Evolutionary conservation across 768 basidiomycete genomes (phyloP), one percentile per base, ranked within the genome.

Genomic region (Pholiota molesta): DNA sequence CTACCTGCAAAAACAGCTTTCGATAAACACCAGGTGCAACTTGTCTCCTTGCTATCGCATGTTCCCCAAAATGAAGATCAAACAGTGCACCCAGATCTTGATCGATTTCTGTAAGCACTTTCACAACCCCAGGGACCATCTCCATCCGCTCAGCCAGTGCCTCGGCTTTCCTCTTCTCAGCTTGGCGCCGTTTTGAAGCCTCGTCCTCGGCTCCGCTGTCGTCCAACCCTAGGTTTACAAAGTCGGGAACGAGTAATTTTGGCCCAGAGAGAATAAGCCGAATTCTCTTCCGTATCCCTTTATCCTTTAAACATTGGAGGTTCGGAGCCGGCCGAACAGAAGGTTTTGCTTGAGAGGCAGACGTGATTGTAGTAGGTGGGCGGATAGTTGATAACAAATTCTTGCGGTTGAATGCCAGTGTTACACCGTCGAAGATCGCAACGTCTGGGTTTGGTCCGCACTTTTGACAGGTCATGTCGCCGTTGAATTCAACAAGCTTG

Each of bases 401-500:
- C 42, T 75, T 72, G n/a, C 62, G 52, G 31, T 65, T 64, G 49
- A 71, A 76, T 0, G 73, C 67, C 6, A 75, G 51, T 5, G 71
- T 71, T 0, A 73, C 68, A 0, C 73, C 72, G 52, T 75, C 73
- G 63, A 68, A 73, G 21, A 75, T 74, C 3, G 65, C 64, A 21
- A 61, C 59, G 3, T 66, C 60, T 13, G 71, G 74, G 23, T 52
- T 39, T 2, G 70, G 67, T 1, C 72, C 71, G 64, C 72, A 75
- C 3, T 14, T 40, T 7, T 64, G 64, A 55, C 70, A 76, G 16
- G 17, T 26, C 67, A 72, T 72, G 29, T 70, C 65, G 3, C 37
- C 47, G 1, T 62, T 59, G 5, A 71, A 62, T 11, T 29, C 29
- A 55, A 66, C 67, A 5, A 73, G 63, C 26, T 54, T 35, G 9